Base-by-base conservation (phyloP, 768 basidiomycete genomes). In the Leccinum imitatum region DNA sequence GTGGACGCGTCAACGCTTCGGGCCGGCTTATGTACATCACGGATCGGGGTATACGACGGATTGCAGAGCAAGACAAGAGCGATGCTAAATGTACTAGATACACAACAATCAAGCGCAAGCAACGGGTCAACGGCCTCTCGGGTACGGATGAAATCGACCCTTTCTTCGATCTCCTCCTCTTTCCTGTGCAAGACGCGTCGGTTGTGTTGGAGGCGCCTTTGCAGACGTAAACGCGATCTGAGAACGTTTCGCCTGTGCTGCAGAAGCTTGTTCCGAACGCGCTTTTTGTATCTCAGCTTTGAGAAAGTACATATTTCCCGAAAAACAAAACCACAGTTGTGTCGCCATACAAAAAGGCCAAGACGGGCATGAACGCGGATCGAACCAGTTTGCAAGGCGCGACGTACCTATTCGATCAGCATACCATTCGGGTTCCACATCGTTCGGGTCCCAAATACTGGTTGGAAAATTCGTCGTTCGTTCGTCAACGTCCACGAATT, bases 401-500 rank as follows among this genome's bases (percentile, higher is more conserved):
- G 52, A 73, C 89, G 75, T 76, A 93, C 93, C 91, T 67, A 97
- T 85, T 65, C 80, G 82, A 37, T 86, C 83, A 2, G 93, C 87
- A 65, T 82, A 87, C 87, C 93, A 96, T 39, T 85, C 87, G 1
- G 82, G 77, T 54, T 78, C 70, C 23, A 90, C 76, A 44, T 82
- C 82, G 39, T 81, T 74, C 14, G 92, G 87, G 67, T 90, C 82
- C 89, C 96, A 98, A 1, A 91, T 75, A 8, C 79, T 77, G 17
- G 77, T 58, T 9, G 91, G 88, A 68, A 95, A 95, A 63, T 93
- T 91, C 2, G 89, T 90, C n/a, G 84, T 78, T 15, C 87, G 84
- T 72, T 98, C 96, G 67, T 96, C 88, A 15, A 95, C 89, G 59
- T 90, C 89, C 15, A 97, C 87, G 70, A 95, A 97, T 69, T 97